Evolutionary conservation across 441 rosid genomes (phyloP), one percentile per base, ranked within the genome.

Genomic region (Manihot esculenta): DNA sequence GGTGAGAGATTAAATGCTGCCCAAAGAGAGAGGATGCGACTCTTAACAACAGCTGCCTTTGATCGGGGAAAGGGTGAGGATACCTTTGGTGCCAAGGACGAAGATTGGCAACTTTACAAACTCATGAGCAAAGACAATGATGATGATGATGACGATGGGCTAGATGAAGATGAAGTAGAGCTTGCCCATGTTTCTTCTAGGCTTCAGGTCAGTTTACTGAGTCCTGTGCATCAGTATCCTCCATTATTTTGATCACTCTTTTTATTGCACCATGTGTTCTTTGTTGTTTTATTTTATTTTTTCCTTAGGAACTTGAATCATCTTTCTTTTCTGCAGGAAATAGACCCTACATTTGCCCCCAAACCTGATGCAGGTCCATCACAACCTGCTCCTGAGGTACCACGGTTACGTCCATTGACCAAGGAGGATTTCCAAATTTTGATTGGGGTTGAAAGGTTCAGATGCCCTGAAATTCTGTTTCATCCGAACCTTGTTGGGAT

Each of bases 1-100:
- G 99, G 98, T 41, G 97, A 92, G 88, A 85, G 99, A 83, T 84
- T 92, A 83, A 90, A 89, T 66, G 90, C 97, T 75, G 94, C 96
- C 68, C 97, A 90, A 78, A 86, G 94, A 69, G 99, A 94, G 74
- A 86, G 97, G 74, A 94, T 94, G 96, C 96, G 96, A 48, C 86
- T 94, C 74, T 86, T 92, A 47, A 94, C 99, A 23, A 87, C 97
- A 1, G 97, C 97, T 47, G 99, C 99, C 48, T 92, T 92, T 75
- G 99, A 94, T 77, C 83, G 98, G 81, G 99, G 97, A 70, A 94
- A 92, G 80, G 96, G 97, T 17, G 97, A 92, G 78, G 99, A 89
- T 80, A 89, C 91, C 18, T 94, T 90, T 74, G 97, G 98, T 65
- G 81, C 97, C 73, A 90, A 63, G 81, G 99, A 92, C 68, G 99